Conservation (phyloP, 2,329 filamentous ascomycete species). For the Diplodia mutila region DNA sequence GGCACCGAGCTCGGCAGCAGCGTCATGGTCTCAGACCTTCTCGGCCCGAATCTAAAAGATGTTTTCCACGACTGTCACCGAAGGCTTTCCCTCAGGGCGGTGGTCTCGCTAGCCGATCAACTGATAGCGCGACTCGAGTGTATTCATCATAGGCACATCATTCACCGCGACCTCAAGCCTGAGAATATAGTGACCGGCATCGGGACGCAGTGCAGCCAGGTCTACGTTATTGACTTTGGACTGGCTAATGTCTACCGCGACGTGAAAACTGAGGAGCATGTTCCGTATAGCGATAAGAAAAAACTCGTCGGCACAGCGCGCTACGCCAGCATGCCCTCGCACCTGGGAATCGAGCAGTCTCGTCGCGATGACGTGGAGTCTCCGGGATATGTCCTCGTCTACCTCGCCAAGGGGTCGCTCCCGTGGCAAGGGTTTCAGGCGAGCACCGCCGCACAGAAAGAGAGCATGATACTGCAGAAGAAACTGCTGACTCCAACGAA, state of each 20-base stretch:
- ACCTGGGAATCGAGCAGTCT: constrained; percentile 97
- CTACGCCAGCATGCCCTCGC: constrained; percentile 98
- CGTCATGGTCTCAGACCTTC: constrained; percentile 97
- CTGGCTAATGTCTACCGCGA: constrained; percentile 99
- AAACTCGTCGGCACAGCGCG: no score
- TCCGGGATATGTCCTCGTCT: constrained; percentile 93
- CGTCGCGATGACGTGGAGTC: constrained; percentile 99
- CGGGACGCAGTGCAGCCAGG: constrained; percentile 97
- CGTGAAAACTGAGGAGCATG: constrained; percentile 99
- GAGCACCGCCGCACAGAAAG: constrained; percentile 99
- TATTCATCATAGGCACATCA: constrained; percentile 99
- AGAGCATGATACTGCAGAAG: constrained; percentile 99
- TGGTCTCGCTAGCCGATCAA: constrained; percentile 93
- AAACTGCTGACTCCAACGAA: no score
- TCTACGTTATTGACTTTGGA: constrained; percentile 99
- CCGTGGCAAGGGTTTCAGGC: constrained; percentile 99
- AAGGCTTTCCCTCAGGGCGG: constrained; percentile 98
- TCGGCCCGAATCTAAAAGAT: constrained; percentile 94
- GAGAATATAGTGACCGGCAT: constrained; percentile 99
- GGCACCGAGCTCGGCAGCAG: constrained; percentile 99
- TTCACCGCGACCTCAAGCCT: no score
- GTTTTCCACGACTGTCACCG: constrained; percentile 99
- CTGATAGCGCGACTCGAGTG: constrained; percentile 99
- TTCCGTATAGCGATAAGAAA: constrained; percentile 99
- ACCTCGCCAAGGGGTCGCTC: constrained; percentile 98